Evolutionary conservation across 768 basidiomycete species (phyloP), one percentile per base, ranked within the genome.

Genomic region (Russula sp.): DNA sequence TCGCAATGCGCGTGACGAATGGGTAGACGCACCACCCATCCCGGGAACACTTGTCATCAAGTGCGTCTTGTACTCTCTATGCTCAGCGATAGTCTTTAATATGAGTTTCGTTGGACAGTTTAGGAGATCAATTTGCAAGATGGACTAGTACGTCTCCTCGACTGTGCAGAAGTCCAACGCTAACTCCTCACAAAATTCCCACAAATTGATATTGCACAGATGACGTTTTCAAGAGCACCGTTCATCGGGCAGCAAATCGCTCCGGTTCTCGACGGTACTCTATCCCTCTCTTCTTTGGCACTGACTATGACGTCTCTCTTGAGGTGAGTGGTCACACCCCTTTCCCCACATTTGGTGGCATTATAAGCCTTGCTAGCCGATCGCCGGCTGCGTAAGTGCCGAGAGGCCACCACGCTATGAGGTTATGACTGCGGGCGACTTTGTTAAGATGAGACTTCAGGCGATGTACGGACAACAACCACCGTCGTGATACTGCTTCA

Each of bases 211-310:
- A 48, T 9, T 48, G n/a, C n/a, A 3, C 36, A 95, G 91, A 95
- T 70, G 92, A 90, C 69, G 79, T 93, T 48, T 96, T 94, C 82
- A 92, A 90, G 69, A 94, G 91, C 0, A 95, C 94, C 0, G 79
- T 89, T 1, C 95, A 98, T 74, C 84, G 94, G 50, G 94, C 88
- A 2, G 80, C 92, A 68, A 94, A 94, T 69, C 79, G 84, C 49
- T 85, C 84, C 26, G 89, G 90, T 5, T 76, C 79, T 32, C 76
- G 79, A 22, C 82, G 94, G 28, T 94, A 90, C 73, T 92, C 91
- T 0, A 90, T 94, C 24, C 93, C 94, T 0, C 77, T 94, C 30
- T 96, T 97, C 77, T 94, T 94, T 67, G 93, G 94, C 2, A 88
- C 87, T 14, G 91, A 95, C 72, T 93, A 94, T 71, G 83, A 94